A percentile compares a stretch with the other conserved stretches of the same genome.
phyloP scores from a whole-genome alignment of 164 flowering plant species.

The Magnolia officinalis region DNA sequence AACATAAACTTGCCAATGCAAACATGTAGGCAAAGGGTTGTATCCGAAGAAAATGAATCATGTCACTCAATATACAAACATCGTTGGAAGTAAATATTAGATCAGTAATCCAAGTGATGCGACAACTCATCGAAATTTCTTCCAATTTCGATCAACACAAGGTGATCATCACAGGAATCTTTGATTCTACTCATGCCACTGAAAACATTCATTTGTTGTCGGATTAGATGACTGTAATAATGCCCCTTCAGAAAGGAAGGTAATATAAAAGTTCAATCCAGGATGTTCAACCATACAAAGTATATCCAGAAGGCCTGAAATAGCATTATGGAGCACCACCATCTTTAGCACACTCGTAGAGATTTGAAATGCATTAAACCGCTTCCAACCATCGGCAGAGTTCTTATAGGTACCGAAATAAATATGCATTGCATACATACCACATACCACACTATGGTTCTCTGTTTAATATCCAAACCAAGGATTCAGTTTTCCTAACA shows the following conservation, averaged over 20 bases:
- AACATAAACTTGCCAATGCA: background rate
- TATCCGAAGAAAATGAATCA: background rate
- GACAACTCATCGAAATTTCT: background rate
- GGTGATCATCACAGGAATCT: background rate
- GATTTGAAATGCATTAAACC: background rate
- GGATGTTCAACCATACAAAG: background rate
- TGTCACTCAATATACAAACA: background rate
- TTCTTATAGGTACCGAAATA: background rate
- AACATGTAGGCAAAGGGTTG: background rate
- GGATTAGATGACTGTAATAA: background rate
- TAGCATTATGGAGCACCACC: background rate
- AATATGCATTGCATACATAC: background rate
- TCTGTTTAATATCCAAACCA: background rate
- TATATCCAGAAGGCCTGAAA: background rate
- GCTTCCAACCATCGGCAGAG: background rate
- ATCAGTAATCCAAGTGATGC: background rate
- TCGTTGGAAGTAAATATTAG: background rate
- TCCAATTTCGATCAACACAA: background rate
- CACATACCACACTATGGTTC: background rate
- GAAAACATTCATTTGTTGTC: background rate
- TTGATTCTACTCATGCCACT: background rate
- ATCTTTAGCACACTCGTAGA: background rate
- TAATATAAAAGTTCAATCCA: background rate
- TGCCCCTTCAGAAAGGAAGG: background rate
- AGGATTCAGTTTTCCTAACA: background rate